Conservation (phyloP, 2,329 filamentous ascomycete genomes). For the Aspergillus sp. region DNA sequence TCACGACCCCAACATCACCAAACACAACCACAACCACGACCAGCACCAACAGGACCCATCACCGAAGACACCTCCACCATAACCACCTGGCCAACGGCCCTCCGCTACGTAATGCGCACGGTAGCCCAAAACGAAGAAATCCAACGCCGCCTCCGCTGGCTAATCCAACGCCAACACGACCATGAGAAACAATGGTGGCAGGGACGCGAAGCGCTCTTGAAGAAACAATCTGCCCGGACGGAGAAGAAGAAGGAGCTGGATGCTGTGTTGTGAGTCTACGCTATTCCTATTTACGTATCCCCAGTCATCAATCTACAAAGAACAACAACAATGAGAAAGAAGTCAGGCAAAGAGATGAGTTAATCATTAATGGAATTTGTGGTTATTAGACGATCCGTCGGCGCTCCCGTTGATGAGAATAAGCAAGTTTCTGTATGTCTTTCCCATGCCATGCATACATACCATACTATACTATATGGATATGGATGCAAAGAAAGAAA, state of each 20-base stretch:
- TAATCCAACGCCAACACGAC: slow-evolving; percentile 64
- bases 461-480: background rate
- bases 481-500: background rate
- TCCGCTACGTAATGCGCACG: slow-evolving; percentile 54
- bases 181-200: slow-evolving; percentile 65
- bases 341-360: too few relatives aligned
- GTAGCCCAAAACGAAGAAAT: slow-evolving; percentile 50
- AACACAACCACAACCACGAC: slow-evolving; percentile 4
- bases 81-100: slow-evolving; percentile 54
- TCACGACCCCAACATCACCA: background rate
- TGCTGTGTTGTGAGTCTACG: slow-evolving; percentile 53
- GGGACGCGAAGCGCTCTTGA: slow-evolving; percentile 54
- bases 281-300: too few relatives aligned
- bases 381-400: slow-evolving; percentile 46
- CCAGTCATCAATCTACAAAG: background rate
- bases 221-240: slow-evolving; percentile 53
- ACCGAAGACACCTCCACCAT: slow-evolving; percentile 49
- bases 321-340: too few relatives aligned
- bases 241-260: slow-evolving; percentile 58
- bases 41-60: background rate
- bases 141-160: slow-evolving; percentile 52
- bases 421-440: slow-evolving; percentile 35
- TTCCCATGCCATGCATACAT: background rate
- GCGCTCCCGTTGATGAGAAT: slow-evolving; percentile 41
- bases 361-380: background rate